These are phyloP conservation scores for Populus davidiana DNA, from an alignment of 345 rosid species.

Conservation along the genomic window DNA sequence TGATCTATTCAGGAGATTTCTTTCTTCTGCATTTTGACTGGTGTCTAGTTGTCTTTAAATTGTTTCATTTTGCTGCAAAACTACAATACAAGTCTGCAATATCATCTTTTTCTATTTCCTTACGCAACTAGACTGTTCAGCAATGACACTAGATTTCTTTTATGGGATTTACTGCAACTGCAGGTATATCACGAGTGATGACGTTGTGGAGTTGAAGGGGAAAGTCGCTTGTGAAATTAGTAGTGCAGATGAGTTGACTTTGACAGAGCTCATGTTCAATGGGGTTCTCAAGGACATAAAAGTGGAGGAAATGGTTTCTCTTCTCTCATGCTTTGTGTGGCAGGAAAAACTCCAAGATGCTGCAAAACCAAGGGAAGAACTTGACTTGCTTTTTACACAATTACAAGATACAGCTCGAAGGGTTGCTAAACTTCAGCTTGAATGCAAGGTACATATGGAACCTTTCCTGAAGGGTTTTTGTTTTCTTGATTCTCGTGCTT, in stretches of 20 bases:
- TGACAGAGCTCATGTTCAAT: slow-evolving; percentile 91
- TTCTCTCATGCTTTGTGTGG: slow-evolving; percentile 98
- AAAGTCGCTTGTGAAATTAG: slow-evolving; percentile 92
- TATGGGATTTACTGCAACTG: slow-evolving; percentile 10
- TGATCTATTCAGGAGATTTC: background rate
- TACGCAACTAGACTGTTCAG: background rate
- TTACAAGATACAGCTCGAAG: slow-evolving; percentile 84
- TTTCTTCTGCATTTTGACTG: background rate
- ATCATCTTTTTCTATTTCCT: background rate
- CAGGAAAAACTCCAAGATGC: slow-evolving; percentile 89
- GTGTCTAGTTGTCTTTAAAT: background rate
- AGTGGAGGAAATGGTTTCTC: slow-evolving; percentile 90
- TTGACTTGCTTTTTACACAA: slow-evolving; percentile 78
- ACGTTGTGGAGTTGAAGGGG: slow-evolving; percentile 79
- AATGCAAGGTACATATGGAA: slow-evolving; percentile 68
- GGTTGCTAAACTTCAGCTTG: slow-evolving; percentile 87
- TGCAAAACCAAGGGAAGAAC: slow-evolving; percentile 89
- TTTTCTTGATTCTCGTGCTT: slow-evolving; percentile 5
- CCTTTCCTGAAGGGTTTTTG: background rate
- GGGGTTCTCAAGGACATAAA: slow-evolving; percentile 79
- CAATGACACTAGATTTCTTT: background rate
- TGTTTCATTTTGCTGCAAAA: background rate
- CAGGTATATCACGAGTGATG: slow-evolving; percentile 70
- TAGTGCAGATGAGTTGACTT: slow-evolving; percentile 90
- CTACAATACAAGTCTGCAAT: background rate